Conservation (phyloP, 257 asterid genomes). For the Rhazya stricta region DNA sequence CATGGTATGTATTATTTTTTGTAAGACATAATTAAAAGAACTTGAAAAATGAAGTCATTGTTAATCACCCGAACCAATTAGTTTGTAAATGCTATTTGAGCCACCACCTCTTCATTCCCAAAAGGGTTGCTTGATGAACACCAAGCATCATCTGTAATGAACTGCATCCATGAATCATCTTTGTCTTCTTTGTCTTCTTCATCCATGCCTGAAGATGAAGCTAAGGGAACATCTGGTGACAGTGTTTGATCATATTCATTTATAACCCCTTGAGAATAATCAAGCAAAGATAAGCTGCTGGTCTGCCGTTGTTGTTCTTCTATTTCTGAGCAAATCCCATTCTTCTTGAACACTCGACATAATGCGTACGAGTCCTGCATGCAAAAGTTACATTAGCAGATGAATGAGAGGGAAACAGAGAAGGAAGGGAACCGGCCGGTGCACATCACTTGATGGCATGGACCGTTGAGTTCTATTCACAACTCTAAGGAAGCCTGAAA, state of each 20-base stretch:
- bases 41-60: not conserved
- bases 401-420: not conserved
- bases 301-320: conserved; percentile 79
- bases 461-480: too few species aligned
- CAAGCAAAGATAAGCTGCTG: conserved; percentile 49
- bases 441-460: not conserved
- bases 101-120: conserved; percentile 48
- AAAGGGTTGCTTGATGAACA: conserved; percentile 49
- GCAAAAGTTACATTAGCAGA: not conserved
- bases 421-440: not conserved
- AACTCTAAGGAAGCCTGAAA: not conserved
- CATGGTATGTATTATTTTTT: not conserved
- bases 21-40: not conserved
- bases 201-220: conserved; percentile 50
- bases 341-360: conserved; percentile 95
- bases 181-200: conserved; percentile 69
- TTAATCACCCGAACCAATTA: conserved; percentile 27
- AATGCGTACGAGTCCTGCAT: conserved; percentile 86
- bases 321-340: conserved; percentile 67
- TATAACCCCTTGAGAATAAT: conserved; percentile 41
- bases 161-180: conserved; percentile 97
- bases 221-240: conserved; percentile 70
- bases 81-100: conserved; percentile 54
- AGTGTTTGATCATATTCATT: conserved; percentile 48
- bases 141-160: conserved; percentile 90